These are phyloP conservation scores for Ceratocystis alfenasii DNA, from an alignment of 2,329 filamentous ascomycete species.

Conservation along the genomic window DNA sequence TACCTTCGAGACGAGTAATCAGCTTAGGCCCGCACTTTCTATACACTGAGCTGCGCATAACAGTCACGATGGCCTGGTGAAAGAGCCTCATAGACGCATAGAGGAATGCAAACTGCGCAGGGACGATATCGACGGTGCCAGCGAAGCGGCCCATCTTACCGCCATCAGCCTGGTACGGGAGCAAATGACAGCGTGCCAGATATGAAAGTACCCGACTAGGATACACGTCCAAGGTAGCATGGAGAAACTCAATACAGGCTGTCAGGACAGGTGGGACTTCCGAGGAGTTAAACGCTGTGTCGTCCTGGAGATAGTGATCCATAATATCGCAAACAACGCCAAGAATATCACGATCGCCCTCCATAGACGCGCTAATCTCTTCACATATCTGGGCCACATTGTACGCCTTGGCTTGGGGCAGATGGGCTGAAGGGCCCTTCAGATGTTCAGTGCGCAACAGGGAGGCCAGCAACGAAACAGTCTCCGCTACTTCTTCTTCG, in stretches of 20 bases:
- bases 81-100: constrained; percentile 63
- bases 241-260: constrained; percentile 69
- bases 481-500: constrained; percentile 55
- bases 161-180: constrained; percentile 63
- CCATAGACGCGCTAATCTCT: constrained; percentile 43
- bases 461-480: constrained; percentile 60
- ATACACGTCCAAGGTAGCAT: constrained; percentile 57
- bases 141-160: constrained; percentile 68
- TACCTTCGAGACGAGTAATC: constrained; percentile 35
- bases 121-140: constrained; percentile 67
- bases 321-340: constrained; percentile 74
- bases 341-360: constrained; percentile 60
- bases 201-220: constrained; percentile 86
- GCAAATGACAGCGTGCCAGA: constrained; percentile 65
- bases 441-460: constrained; percentile 46
- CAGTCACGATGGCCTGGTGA: constrained; percentile 61
- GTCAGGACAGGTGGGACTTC: constrained; percentile 53
- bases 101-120: constrained; percentile 66
- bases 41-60: constrained; percentile 55
- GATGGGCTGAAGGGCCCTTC: constrained; percentile 27
- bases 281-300: constrained; percentile 45
- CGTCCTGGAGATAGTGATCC: constrained; percentile 54
- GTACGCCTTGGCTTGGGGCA: constrained; percentile 24
- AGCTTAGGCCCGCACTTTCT: constrained; percentile 47
- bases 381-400: constrained; percentile 41